Base-by-base conservation (phyloP, 306 rosid species). In the Medicago arabica region DNA sequence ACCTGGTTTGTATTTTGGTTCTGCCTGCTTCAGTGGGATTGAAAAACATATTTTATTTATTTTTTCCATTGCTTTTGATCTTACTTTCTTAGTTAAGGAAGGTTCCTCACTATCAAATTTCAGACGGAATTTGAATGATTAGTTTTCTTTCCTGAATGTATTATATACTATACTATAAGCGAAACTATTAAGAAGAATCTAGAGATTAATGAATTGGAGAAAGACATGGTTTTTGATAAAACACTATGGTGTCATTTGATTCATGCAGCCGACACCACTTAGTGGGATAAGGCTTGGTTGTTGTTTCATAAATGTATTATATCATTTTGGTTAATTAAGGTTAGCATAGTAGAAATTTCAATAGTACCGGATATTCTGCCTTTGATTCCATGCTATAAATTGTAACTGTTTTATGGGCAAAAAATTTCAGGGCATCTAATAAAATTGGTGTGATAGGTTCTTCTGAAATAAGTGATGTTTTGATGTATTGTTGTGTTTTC, bases 401-500 rank as follows among this genome's bases (percentile, higher is more conserved):
- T 46, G 43, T 18, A 3, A 41, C 7, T 55, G 14, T 17, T 40
- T 40, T 40, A 9, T 28, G 31, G 44, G 8, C 69, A 28, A 28
- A 3, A 3, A 1, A 19, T 41, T 23, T 19, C 38, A 14, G 14
- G 39, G 23, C 51, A 15, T 49, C 14, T 18, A 25, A 71, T 5
- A 12, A 71, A 34, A 17, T 78, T 71, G 6, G 5, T 1, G 16
- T 36, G 72, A 21, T 65, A 50, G 36, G 38, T 36, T 71, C 25
- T 40, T 4, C 11, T 18, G 44, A 38, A 41, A 67, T 36, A 10
- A 17, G 69, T 62, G 21, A 19, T 57, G 74, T n/a, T 7, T 6
- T n/a, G 17, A 1, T 70, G 76, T 39, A 19, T 60, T 80, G 55
- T 67, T 31, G 70, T 44, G 59, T 73, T 58, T 9, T 36, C 54